Conservation (phyloP, 1,284 basidiomycete genomes). For the Cutaneotrichosporon sp. region DNA sequence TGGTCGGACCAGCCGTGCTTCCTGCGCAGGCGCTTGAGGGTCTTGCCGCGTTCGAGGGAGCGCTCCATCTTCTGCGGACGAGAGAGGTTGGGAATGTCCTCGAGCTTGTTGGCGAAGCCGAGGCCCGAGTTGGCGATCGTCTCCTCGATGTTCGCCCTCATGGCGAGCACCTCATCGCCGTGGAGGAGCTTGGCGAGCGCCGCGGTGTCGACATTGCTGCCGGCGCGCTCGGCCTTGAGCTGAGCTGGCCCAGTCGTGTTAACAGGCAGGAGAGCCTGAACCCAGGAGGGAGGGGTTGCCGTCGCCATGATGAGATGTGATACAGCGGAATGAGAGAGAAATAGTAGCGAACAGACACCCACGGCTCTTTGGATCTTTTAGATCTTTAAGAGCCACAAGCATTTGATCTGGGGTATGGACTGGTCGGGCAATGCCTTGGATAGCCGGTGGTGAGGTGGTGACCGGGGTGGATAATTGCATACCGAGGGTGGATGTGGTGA, state of each 20-base stretch:
- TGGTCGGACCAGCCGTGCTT: slow-evolving; percentile 14
- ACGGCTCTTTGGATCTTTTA: too few relatives aligned
- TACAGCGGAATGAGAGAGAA: too few relatives aligned
- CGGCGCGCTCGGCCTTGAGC: slow-evolving; percentile 9
- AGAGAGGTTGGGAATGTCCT: slow-evolving; percentile 14
- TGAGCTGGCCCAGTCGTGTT: slow-evolving; percentile 7
- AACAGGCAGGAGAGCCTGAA: slow-evolving; percentile 5
- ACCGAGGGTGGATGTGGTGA: too few relatives aligned
- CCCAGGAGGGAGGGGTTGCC: slow-evolving; percentile 10
- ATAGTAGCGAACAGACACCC: too few relatives aligned
- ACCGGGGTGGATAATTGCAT: too few relatives aligned
- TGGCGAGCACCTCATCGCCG: slow-evolving; percentile 7
- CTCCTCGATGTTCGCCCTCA: slow-evolving; percentile 8
- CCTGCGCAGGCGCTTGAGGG: slow-evolving; percentile 15
- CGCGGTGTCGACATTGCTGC: slow-evolving; percentile 4
- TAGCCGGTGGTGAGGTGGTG: too few relatives aligned
- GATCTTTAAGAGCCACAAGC: too few relatives aligned
- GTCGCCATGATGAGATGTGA: too few relatives aligned
- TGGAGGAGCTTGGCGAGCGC: slow-evolving; percentile 9
- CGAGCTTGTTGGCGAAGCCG: slow-evolving; percentile 4
- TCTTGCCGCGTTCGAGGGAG: slow-evolving; percentile 19
- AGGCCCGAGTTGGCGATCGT: not conserved
- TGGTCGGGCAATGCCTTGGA: too few relatives aligned
- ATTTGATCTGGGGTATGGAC: too few relatives aligned
- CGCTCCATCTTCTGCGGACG: slow-evolving; percentile 16